Base-by-base conservation (phyloP, 768 basidiomycete species). In the Calocera viscosa region DNA sequence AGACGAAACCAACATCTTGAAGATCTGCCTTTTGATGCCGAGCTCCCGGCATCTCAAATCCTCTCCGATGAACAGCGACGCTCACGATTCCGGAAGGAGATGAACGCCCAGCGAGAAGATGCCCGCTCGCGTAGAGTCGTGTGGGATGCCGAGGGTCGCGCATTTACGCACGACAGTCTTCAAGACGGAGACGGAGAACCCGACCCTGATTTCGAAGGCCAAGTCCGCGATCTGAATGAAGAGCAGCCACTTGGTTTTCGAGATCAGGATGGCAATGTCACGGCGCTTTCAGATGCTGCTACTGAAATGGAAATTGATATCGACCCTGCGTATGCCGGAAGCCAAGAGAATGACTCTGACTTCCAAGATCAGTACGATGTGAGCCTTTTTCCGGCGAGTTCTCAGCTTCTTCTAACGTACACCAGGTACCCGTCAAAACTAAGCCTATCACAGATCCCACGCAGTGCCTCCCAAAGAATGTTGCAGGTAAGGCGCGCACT, bases 1-100 rank as follows among this genome's bases (percentile, higher is more conserved):
- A 84, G 79, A 60, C 53, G 22, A 32, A 16, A 32, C 53, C 19
- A 47, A 7, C 19, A 47, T 3, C 24, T 47, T 19, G 53, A 60
- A 5, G 53, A 60, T 60, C 53, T 60, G 7, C 53, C 53, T 10
- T 60, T 60, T 19, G 30, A 60, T 60, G 30, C 24, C 14, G 5
- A 26, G 10, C 24, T 19, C 2, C 30, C 53, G 26, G 43, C 24
- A 14, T 38, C 35, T 19, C 8, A 47, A 47, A 19, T 7, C 7
- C 14, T 60, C 24, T 60, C 53, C 30, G 22, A 12, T 2, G 26
- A 32, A 19, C 43, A 47, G 19, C 19, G 19, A 8, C 5, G 24
- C 19, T 5, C 43, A 19, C 43, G 19, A 10, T 19, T 10, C 11
- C 39, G 16, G 43, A 7, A 7, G 19, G 43, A 47, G 30, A 60